phyloP scores from a whole-genome alignment of 1,139 yeast genomes.

The Yamadazyma buinensis region DNA sequence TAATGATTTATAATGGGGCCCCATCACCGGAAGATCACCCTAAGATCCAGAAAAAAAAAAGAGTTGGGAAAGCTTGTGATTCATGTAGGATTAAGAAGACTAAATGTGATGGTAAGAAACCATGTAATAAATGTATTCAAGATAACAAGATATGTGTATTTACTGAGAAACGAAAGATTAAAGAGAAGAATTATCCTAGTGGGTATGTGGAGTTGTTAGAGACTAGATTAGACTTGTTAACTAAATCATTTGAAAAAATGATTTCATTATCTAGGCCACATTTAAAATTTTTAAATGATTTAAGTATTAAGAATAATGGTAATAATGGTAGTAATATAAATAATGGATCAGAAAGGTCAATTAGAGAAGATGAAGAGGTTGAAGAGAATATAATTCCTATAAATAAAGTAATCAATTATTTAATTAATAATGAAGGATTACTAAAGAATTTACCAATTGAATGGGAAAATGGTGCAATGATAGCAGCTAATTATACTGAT shows the following conservation, averaged over 20 bases:
- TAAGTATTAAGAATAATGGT: slow-evolving; percentile 10
- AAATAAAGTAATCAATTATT: slow-evolving; percentile 44
- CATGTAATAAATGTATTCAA: slow-evolving; percentile 63
- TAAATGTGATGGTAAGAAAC: slow-evolving; percentile 75
- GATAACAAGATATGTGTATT: slow-evolving; percentile 77
- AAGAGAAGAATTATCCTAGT: slow-evolving; percentile 58
- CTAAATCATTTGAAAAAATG: slow-evolving; percentile 48
- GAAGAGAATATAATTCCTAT: slow-evolving; percentile 35
- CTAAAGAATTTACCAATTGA: slow-evolving; percentile 38
- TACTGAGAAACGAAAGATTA: slow-evolving; percentile 60
- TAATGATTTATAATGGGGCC: slow-evolving; percentile 2
- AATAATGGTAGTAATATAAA: slow-evolving; percentile 5
- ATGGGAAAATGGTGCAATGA: slow-evolving; percentile 43
- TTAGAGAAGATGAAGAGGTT: slow-evolving; percentile 6
- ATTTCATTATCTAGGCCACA: slow-evolving; percentile 34
- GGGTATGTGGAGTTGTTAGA: slow-evolving; percentile 72
- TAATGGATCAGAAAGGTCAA: slow-evolving; percentile 3
- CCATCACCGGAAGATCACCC: slow-evolving; percentile 16
- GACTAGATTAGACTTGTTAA: slow-evolving; percentile 59
- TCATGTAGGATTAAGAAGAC: slow-evolving; percentile 73
- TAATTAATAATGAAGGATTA: slow-evolving; percentile 36
- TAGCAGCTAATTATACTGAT: slow-evolving; percentile 32
- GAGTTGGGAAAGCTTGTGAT: slow-evolving; percentile 82
- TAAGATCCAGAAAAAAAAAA: slow-evolving; percentile 44
- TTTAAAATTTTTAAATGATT: slow-evolving; percentile 26